A percentile compares a stretch with the other conserved stretches of the same genome.
Evolutionary conservation across 306 rosid genomes (phyloP).

Genomic region (Cucumis hystrix): DNA sequence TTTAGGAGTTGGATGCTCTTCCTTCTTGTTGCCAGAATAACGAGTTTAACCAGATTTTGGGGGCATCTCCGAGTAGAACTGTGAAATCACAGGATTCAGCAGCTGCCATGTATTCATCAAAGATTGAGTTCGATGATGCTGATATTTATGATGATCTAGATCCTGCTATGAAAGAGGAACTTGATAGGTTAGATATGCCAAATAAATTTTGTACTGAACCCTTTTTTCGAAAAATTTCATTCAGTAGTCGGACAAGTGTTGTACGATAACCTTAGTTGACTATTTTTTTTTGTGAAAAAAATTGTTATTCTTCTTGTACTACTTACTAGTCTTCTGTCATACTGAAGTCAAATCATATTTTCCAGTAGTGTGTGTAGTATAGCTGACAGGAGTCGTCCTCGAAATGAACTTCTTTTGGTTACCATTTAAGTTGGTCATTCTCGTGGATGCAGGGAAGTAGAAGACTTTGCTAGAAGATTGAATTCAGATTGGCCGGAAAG

Average conservation of each 20-base stretch:
- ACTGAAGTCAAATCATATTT: not conserved
- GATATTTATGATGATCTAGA: conserved; percentile 74
- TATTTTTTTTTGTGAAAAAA: not conserved
- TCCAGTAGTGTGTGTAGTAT: not conserved
- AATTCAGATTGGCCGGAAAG: conserved; percentile 91
- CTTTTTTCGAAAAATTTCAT: not conserved
- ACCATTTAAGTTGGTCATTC: not conserved
- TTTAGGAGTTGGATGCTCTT: conserved; percentile 44
- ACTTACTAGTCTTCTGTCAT: not conserved
- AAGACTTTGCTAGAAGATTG: conserved; percentile 78
- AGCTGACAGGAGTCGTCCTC: not conserved
- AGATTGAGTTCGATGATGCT: conserved; percentile 44
- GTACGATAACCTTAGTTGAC: not conserved
- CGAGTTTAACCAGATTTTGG: conserved; percentile 21
- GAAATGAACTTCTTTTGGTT: not conserved
- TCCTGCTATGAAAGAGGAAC: conserved; percentile 81
- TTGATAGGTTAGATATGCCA: conserved; percentile 48
- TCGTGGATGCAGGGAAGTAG: conserved; percentile 56
- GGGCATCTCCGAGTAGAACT: conserved; percentile 35
- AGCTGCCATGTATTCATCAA: conserved; percentile 21
- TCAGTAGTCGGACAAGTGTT: not conserved
- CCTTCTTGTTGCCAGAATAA: conserved; percentile 30
- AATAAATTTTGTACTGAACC: not conserved
- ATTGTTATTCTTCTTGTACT: not conserved
- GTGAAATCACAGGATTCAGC: conserved; percentile 34